Evolutionary conservation across 805 yeast species (phyloP).

Genomic region (Kodamaea laetipori): DNA sequence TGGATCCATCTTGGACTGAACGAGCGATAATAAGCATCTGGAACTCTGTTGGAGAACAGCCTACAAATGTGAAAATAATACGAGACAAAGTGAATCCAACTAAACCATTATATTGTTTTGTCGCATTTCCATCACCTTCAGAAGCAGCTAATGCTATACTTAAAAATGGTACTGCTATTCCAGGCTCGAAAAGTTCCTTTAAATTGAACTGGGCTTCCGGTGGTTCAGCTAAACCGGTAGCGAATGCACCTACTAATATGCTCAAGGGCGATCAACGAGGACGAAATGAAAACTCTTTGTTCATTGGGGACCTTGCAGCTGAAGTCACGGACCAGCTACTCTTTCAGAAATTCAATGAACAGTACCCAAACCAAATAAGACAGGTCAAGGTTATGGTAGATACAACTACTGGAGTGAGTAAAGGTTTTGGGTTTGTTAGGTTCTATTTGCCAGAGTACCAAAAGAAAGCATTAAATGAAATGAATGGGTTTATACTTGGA

Average conservation of each 20-base stretch:
- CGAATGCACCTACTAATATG: neutral
- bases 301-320: conserved; percentile 82
- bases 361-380: conserved; percentile 67
- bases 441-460: conserved; percentile 67
- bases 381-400: conserved; percentile 81
- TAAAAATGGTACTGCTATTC: conserved; percentile 69
- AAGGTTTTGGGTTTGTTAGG: conserved; percentile 91
- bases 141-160: conserved; percentile 67
- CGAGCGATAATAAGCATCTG: conserved; percentile 64
- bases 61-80: conserved; percentile 64
- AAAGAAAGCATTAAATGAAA: conserved; percentile 70
- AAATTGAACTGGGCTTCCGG: conserved; percentile 84
- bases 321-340: conserved; percentile 69
- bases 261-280: conserved; percentile 1
- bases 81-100: conserved; percentile 57
- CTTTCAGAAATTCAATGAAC: conserved; percentile 63
- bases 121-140: conserved; percentile 63
- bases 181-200: conserved; percentile 61
- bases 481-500: conserved; percentile 76
- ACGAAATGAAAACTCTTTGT: conserved; percentile 59
- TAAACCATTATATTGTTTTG: conserved; percentile 65
- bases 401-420: conserved; percentile 64
- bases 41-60: conserved; percentile 66
- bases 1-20: conserved; percentile 86
- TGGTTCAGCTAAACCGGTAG: conserved; percentile 25